phyloP scores from a whole-genome alignment of 495 filamentous ascomycete species.

The Lasiosphaeria hispida region DNA sequence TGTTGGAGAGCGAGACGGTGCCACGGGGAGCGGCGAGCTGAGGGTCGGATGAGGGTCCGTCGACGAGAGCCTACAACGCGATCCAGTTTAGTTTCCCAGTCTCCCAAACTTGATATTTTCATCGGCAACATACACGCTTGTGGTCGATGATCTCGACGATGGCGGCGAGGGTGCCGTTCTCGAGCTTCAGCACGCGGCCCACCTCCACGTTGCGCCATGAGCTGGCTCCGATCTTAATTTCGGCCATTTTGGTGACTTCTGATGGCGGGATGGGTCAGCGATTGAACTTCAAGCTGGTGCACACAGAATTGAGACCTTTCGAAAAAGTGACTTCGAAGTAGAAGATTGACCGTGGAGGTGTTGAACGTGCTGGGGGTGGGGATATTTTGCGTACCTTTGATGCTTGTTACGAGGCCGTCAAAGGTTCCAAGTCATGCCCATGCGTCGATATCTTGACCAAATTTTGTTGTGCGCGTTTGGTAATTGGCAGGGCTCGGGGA shows the following conservation, averaged over 20 bases:
- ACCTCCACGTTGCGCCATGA: constrained; percentile 90
- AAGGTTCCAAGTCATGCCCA: constrained; percentile 36
- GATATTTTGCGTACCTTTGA: constrained; percentile 33
- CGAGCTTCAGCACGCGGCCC: constrained; percentile 81
- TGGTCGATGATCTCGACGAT: constrained; percentile 99
- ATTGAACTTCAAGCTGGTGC: constrained; percentile 2
- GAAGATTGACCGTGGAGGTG: constrained; percentile 12
- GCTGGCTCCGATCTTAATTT: constrained; percentile 35
- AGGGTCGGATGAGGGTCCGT: constrained; percentile 80
- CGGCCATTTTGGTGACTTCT: constrained; percentile 36
- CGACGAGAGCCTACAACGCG: constrained; percentile 77
- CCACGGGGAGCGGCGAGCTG: constrained; percentile 79
- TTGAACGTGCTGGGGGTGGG: constrained; percentile 13
- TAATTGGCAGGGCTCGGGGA: constrained; percentile 38
- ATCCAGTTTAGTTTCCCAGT: constrained; percentile 30
- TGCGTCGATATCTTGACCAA: constrained; percentile 35
- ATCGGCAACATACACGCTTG: constrained; percentile 82
- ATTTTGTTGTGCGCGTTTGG: constrained; percentile 37
- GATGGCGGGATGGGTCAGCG: constrained; percentile 26
- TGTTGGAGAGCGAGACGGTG: constrained; percentile 69
- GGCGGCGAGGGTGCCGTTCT: constrained; percentile 78
- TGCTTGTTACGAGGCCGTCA: constrained; percentile 35
- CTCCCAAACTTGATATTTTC: constrained; percentile 7
- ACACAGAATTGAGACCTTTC: constrained; percentile 4
- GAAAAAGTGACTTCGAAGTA: constrained; percentile 9